Base-by-base conservation (phyloP, 2,329 filamentous ascomycete species). In the Neonectria hederae region DNA sequence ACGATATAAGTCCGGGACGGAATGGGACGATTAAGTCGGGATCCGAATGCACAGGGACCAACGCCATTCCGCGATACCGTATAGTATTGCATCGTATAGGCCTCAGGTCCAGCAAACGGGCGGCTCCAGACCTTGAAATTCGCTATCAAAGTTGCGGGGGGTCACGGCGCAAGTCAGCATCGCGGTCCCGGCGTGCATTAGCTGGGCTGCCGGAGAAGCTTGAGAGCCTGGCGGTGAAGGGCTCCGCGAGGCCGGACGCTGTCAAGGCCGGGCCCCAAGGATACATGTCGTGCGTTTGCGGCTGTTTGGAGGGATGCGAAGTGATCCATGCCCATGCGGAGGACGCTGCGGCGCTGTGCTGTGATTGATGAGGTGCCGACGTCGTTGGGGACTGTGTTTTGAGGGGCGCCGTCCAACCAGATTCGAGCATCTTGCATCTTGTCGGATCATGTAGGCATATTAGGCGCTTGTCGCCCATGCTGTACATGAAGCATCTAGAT, bases 141-240 rank as follows among this genome's bases (percentile, higher is more conserved):
- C 22, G 21, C 48, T 38, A 52, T 54, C 52, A 59, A 59, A 59
- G 22, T 53, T 56, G 53, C 57, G 48, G 62, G 63, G 45, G 59
- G 55, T 57, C 58, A 59, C 30, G 51, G 54, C 46, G 52, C 43
- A 40, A 54, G 49, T 38, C 59, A 69, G 63, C 57, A 32, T 71
- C 59, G 22, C 65, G 45, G 63, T 48, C 51, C 46, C 48, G 35
- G 70, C 19, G 42, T 69, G 68, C 63, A 67, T 69, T 71, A 67
- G 69, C 45, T 59, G 52, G 54, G 21, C 22, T 45, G 26, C 40
- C 40, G 42, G 59, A 53, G 46, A 40, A 61, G 54, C 22, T 43
- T 45, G 24, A 24, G 48, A 57, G 51, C 48, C 62, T 72, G 70
- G 70, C 70, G 70, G 69, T 72, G 65, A 67, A 65, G 55, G 40